Base-by-base conservation (phyloP, 2,329 filamentous ascomycete species). In the Tympanopsis confertula region DNA sequence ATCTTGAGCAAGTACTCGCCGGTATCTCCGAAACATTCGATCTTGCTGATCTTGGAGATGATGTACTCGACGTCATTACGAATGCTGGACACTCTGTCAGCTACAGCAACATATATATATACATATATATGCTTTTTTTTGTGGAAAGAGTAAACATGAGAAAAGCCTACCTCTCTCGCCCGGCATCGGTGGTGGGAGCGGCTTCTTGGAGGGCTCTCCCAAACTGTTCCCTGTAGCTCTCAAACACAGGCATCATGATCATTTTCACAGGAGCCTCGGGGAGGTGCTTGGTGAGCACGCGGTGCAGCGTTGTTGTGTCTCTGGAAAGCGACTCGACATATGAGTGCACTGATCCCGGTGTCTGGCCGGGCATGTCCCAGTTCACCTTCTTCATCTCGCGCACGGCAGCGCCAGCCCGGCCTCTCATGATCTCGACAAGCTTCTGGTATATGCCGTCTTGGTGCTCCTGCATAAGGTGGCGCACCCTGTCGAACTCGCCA, bases 371-470 rank as follows among this genome's bases (percentile, higher is more conserved):
- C 33, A 57, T 53, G 45, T 89, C 80, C 82, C 86, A 94, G 44
- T 85, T 68, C 30, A 88, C 73, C 36, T 74, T 72, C 52, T 74
- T 80, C 65, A 94, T 79, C 18, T 76, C 73, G 51, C 78, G 81
- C 28, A 86, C 78, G 50, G 89, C 86, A 5, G 79, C 64, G 3
- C 74, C 65, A 1, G 86, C 85, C 4, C 87, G 76, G 2, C 76
- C 77, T 39, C 78, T 82, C 83, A 95, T 93, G 37, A 95, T 94
- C 45, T 94, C 86, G 14, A 94, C 83, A 1, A 95, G 66, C 55
- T 95, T 95, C 51, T 94, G 86, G 54, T 91, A 86, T 42, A 95
- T 94, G 43, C 75, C 87, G 44, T 80, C 79, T 53, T 94, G 87
- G 52, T 95, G 88, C 53, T 95, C 88, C 52, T 94, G 86, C 47